Base-by-base conservation (phyloP, 2,329 filamentous ascomycete genomes). In the Aspergillus carbonarius region DNA sequence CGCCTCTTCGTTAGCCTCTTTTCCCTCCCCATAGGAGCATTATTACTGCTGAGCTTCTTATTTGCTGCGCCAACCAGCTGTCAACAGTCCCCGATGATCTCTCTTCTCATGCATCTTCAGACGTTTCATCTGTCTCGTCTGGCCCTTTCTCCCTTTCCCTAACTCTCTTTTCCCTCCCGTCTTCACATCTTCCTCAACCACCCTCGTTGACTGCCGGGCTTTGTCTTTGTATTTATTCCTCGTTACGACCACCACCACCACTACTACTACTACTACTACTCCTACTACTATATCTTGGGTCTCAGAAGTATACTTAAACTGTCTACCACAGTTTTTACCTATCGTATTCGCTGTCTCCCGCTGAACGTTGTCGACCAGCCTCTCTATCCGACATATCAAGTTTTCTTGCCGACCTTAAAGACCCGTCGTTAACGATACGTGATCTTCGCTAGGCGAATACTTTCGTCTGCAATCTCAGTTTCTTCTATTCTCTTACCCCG, bases 11-110 rank as follows among this genome's bases (percentile, higher is more conserved):
- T 57, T 62, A 60, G 59, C 56, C 47, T 60, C 57, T 40, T 55
- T 55, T 54, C 46, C 47, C 37, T 52, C 58, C 50, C 56, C 57
- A 48, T 62, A 51, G 48, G 27, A 56, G 44, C 34, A 53, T 50
- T 60, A 53, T 57, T 60, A 59, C 57, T 59, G 53, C 56, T 60
- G 62, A 62, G 56, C 54, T 60, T 62, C 60, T 65, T 49, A 65
- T 62, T 67, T 64, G 63, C 60, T 63, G 55, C 60, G 54, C 59
- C 39, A 42, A 66, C 63, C 62, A 66, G 60, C 66, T 68, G 66
- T 68, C 65, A 68, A 52, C 62, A 23, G 27, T 39, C 51, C 58
- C 61, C 50, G 66, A 62, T 67, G 66, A 68, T 68, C 66, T 63
- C 57, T 61, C 60, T 62, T 59, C 54, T 60, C 59, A 61, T 66